Conservation (phyloP, 2,329 filamentous ascomycete genomes). For the Monosporascus sp. region DNA sequence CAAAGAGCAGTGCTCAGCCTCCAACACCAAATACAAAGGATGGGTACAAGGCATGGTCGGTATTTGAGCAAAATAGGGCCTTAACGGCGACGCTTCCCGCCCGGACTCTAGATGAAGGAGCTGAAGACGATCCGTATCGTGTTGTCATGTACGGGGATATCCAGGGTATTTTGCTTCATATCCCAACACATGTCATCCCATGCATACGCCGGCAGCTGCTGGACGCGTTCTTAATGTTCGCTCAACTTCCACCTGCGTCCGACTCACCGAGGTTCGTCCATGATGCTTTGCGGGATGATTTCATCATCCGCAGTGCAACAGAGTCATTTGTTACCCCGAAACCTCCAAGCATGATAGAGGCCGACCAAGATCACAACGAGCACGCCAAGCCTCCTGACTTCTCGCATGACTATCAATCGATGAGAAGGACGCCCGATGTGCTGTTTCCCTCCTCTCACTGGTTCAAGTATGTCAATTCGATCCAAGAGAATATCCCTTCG, state of each 20-base stretch:
- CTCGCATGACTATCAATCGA: slow-evolving; percentile 16
- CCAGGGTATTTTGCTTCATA: slow-evolving; percentile 52
- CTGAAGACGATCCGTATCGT: slow-evolving; percentile 77
- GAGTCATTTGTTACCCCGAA: slow-evolving; percentile 15
- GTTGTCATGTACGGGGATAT: slow-evolving; percentile 79
- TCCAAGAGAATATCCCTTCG: slow-evolving; percentile 20
- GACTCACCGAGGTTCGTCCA: slow-evolving; percentile 19
- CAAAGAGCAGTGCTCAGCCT: slow-evolving; percentile 19
- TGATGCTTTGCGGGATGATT: slow-evolving; percentile 47
- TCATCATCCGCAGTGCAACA: slow-evolving; percentile 35
- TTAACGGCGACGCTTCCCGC: slow-evolving; percentile 57
- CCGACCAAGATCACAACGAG: slow-evolving; percentile 5
- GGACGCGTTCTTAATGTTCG: slow-evolving; percentile 68
- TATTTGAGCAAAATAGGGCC: slow-evolving; percentile 48
- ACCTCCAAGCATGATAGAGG: neutral
- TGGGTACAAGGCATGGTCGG: slow-evolving; percentile 47
- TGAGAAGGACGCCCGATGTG: slow-evolving; percentile 34
- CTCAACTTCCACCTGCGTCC: slow-evolving; percentile 52
- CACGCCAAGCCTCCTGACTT: slow-evolving; percentile 17
- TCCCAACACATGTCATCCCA: slow-evolving; percentile 36
- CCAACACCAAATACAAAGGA: slow-evolving; percentile 32
- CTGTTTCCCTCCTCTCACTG: slow-evolving; percentile 43
- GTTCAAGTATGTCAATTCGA: slow-evolving; percentile 37
- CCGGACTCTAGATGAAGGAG: slow-evolving; percentile 67
- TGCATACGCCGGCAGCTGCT: slow-evolving; percentile 46